Percentiles rank a stretch among this genome's conserved stretches.
Conservation (phyloP, 1,284 basidiomycete genomes). For the Ceratobasidium sp. region DNA sequence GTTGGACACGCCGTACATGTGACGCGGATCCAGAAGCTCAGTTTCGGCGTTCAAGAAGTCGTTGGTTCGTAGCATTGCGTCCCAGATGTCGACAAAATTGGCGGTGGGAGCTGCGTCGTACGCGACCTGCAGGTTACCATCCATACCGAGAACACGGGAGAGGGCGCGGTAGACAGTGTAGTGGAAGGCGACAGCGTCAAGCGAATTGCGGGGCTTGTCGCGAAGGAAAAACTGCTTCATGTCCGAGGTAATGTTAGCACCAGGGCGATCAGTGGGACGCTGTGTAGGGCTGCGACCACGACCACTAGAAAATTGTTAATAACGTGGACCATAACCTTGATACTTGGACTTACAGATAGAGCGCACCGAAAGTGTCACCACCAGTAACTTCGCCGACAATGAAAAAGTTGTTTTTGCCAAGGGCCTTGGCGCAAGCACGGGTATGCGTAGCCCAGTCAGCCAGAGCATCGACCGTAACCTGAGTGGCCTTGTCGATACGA, state of each 20-base stretch:
- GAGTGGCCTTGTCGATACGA: constrained; percentile 93
- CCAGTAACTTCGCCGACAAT: constrained; percentile 95
- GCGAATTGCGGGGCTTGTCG: constrained; percentile 67
- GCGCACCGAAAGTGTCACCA: constrained; percentile 87
- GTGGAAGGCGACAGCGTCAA: constrained; percentile 89
- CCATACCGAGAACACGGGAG: constrained; percentile 89
- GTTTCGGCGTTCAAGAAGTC: constrained; percentile 83
- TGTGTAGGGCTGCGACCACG: constrained; percentile 84
- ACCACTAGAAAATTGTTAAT: constrained; percentile 64
- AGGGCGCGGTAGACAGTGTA: constrained; percentile 91
- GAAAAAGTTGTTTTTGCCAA: constrained; percentile 88
- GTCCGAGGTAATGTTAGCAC: constrained; percentile 71
- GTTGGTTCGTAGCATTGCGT: constrained; percentile 87
- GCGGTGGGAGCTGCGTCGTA: constrained; percentile 73
- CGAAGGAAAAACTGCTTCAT: constrained; percentile 85
- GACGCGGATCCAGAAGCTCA: constrained; percentile 79
- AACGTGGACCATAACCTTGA: constrained; percentile 22
- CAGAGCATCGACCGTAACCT: constrained; percentile 85
- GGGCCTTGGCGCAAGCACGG: constrained; percentile 73
- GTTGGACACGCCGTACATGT: constrained; percentile 91
- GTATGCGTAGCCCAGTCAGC: constrained; percentile 80
- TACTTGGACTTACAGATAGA: constrained; percentile 75
- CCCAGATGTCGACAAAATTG: constrained; percentile 90
- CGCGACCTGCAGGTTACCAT: constrained; percentile 88
- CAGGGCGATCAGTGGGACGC: constrained; percentile 71